Base-by-base conservation (phyloP, 164 flowering plant species). In the Stephania cephalantha region DNA sequence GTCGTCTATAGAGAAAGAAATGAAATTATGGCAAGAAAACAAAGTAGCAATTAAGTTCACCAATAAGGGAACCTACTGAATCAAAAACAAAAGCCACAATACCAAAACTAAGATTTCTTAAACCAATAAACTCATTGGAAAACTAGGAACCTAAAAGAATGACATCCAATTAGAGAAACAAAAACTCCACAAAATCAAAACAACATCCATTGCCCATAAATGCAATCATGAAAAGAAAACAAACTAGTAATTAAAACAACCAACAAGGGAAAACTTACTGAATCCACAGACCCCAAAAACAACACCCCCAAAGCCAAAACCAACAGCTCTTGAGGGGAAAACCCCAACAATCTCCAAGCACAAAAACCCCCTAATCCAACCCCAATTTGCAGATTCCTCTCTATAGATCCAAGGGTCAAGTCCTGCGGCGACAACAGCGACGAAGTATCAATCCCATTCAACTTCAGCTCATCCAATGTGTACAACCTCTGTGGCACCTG, bases 401-500 rank as follows among this genome's bases (percentile, higher is more conserved):
- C 90, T 10, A 95, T 88, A 4, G 89, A 75, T 75, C 93, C 92
- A 71, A 93, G 85, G 20, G 95, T 93, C 10, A 85, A 44, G 76
- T 95, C 99, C 52, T 83, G 86, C 0, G 97, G 97, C 1, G 97
- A 89, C 3, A 95, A 80, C 75, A 93, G 85, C 29, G 93, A 87
- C 5, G 80, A 25, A 35, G 97, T 68, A 55, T 91, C 92, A 6
- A 95, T 93, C 6, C 96, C 91, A 75, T 95, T 95, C 79, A 93
- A 79, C 83, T 88, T 91, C 65, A 95, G 80, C 79, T 95, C 97
- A 81, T 93, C 95, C 83, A 91, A 84, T n/a, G 89, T 85, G 82
- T 93, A 95, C 6, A 90, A 90, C 75, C 95, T 87, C 67, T 90
- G 96, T 0, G 97, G 96, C 65, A 95, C 82, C 99, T 94, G 85